Base-by-base conservation (phyloP, 371 early-diverging fungal species). In the Mortierella sp. region DNA sequence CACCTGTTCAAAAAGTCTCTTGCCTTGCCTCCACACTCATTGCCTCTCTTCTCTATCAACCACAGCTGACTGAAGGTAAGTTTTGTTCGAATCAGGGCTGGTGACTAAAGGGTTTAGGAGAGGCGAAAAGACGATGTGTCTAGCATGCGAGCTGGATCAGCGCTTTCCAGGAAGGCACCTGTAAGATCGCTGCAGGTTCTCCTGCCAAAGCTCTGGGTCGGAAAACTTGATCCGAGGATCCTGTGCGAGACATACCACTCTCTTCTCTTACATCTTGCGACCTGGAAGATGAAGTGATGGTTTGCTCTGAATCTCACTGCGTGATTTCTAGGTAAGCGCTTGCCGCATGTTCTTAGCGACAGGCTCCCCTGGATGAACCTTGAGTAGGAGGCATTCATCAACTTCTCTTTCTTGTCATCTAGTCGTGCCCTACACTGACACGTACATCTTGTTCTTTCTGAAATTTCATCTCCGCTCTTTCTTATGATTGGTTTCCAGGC, bases 261-360 rank as follows among this genome's bases (percentile, higher is more conserved):
- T 58, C 59, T 48, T 64, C 43, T 45, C n/a, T 28, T 50, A n/a
- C 57, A 58, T 66, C 50, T 37, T 29, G 59, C 2, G 7, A 45
- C 56, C 60, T 57, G 66, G 59, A 57, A 51, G 66, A 21, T 23
- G 43, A n/a, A 55, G 37, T 43, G 29, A 59, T 16, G 57, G 45
- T 51, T 58, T 48, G 57, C 55, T 66, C 52, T 66, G 66, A 21
- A 59, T 66, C 60, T 66, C 66, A 66, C 48, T 60, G 66, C 59
- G 60, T 60, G 66, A 11, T 66, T 66, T 66, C 66, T 52, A 66
- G 60, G 66, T 66, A 66, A 66, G 66, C 66, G 66, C 66, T 52
- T 57, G 66, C 28, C 57, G 58, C 45, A 23, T 29, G n/a, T n/a
- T n/a, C n/a, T n/a, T n/a, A 30, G 3, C 43, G 16, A 51, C 50